Conservation (phyloP, 768 basidiomycete species). For the Mycena kentingensis region DNA sequence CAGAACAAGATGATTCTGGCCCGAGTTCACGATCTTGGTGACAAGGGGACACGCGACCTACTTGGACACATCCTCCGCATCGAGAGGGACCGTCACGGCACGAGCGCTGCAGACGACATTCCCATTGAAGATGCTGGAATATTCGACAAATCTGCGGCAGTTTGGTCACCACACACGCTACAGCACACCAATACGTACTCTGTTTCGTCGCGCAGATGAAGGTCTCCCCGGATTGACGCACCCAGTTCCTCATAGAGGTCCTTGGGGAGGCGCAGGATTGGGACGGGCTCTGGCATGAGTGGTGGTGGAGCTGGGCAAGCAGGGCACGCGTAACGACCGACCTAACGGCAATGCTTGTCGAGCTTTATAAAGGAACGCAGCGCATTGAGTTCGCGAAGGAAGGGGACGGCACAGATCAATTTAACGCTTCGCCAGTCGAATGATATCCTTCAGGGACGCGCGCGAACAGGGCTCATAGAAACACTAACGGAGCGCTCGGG, state of each 20-base stretch:
- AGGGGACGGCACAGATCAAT: background rate
- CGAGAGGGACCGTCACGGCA: constrained; percentile 71
- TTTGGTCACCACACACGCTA: constrained; percentile 2
- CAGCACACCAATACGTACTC: constrained; percentile 33
- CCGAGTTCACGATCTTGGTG: too few relatives aligned
- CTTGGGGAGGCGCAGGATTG: constrained; percentile 26
- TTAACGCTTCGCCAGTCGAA: background rate
- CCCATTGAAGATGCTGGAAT: constrained; percentile 72
- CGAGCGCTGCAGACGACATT: constrained; percentile 62
- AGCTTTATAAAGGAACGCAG: constrained; percentile 3
- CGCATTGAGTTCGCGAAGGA: constrained; percentile 3
- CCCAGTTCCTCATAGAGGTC: constrained; percentile 48
- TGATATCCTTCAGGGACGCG: constrained; percentile 4
- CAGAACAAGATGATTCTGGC: constrained; percentile 80
- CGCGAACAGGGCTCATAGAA: background rate
- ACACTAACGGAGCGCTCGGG: background rate
- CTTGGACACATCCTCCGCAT: constrained; percentile 83
- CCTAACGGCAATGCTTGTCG: background rate
- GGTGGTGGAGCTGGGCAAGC: background rate
- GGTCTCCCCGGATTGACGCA: constrained; percentile 46
- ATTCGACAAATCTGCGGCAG: constrained; percentile 45
- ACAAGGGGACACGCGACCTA: constrained; percentile 47
- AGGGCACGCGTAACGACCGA: background rate
- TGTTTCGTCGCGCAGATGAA: constrained; percentile 46
- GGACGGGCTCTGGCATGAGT: constrained; percentile 12